Evolutionary conservation across 192 early-diverging fungal species (phyloP), one percentile per base, ranked within the genome.

Genomic region (Chytriomyces sp.): DNA sequence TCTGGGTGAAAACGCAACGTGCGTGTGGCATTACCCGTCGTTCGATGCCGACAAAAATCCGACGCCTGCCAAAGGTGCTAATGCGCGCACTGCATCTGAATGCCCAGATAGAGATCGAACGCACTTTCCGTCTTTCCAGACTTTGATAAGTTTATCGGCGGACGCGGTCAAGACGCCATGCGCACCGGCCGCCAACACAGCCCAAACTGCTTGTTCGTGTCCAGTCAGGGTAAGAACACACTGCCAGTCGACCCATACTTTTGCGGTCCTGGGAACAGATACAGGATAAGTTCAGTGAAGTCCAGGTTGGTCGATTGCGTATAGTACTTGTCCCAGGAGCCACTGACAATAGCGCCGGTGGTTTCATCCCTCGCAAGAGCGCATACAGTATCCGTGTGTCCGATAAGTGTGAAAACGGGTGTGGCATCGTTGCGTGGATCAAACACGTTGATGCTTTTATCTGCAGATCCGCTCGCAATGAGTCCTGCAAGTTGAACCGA

Each of bases 261-360:
- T 92, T 6, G 92, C 95, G 7, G 95, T 94, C 24, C 93, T 95
- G 77, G n/a, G 10, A 18, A 9, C 11, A 64, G 62, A 11, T 4
- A 61, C 18, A 44, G 57, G 18, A 59, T 59, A 23, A 59, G 20
- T 23, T 16, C 2, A 4, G 35, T 35, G 35, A 35, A 35, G 35
- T 35, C 35, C 4, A 35, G 35, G 35, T 35, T 35, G 35, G 35
- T 35, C 35, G 35, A 35, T 35, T 35, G 35, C 35, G n/a, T n/a
- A n/a, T n/a, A 82, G 76, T 81, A 96, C 93, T 90, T 92, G 87
- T 99, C 98, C 98, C 97, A 98, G 7, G 95, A 97, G n/a, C 96
- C 98, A 24, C 95, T 96, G 20, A 98, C 89, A 23, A 99, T 60
- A 26, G 87, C 84, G 0, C 82, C 75, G 4, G 91, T 86, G 2